Conservation (phyloP, 768 basidiomycete genomes). For the Boletus subparvulus region DNA sequence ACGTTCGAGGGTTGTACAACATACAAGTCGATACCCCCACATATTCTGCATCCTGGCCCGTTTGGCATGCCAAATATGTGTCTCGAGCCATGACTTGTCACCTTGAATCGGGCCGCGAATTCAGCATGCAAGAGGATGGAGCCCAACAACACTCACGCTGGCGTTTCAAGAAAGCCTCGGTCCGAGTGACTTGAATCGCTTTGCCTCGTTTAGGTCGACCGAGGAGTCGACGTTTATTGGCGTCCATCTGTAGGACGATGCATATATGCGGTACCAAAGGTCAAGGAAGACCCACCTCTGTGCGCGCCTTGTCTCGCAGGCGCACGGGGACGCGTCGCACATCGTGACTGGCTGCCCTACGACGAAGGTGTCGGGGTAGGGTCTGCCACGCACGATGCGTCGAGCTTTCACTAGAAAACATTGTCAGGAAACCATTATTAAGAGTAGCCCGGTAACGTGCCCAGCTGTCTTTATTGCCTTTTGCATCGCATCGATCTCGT, state of each 20-base stretch:
- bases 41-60: constrained; percentile 91
- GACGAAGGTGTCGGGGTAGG: constrained; percentile 85
- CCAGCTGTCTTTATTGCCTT: constrained; percentile 78
- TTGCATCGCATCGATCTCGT: constrained; percentile 91
- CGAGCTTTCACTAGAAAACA: constrained; percentile 51
- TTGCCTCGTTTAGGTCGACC: constrained; percentile 66
- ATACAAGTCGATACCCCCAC: constrained; percentile 91
- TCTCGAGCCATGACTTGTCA: constrained; percentile 91
- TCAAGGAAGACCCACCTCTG: constrained; percentile 58
- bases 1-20: neutral
- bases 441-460: constrained; percentile 32
- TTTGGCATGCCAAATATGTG: constrained; percentile 97
- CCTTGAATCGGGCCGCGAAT: constrained; percentile 40
- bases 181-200: constrained; percentile 53
- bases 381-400: constrained; percentile 90
- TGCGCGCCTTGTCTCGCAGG: constrained; percentile 74
- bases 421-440: neutral
- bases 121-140: neutral
- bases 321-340: constrained; percentile 86
- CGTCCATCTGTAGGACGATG: constrained; percentile 51
- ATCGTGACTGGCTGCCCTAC: constrained; percentile 94
- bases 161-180: constrained; percentile 62
- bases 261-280: constrained; percentile 18
- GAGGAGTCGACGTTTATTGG: constrained; percentile 40
- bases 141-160: constrained; percentile 54